Base-by-base conservation (phyloP, 2,329 filamentous ascomycete species). In the Colletotrichum caudatum region DNA sequence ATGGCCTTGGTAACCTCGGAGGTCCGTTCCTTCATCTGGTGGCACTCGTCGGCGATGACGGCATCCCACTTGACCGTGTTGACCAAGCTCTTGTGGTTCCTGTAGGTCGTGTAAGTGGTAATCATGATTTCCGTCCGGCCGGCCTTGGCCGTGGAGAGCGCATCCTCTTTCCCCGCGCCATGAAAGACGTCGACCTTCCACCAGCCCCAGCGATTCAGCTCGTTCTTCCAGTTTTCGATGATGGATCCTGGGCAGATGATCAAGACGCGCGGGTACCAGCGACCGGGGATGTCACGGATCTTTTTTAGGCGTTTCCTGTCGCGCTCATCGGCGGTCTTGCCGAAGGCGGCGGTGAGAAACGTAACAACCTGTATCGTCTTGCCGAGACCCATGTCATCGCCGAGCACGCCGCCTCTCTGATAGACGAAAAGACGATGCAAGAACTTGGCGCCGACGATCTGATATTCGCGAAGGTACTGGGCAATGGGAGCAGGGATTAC, bases 341-440 rank as follows among this genome's bases (percentile, higher is more conserved):
- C 96, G 79, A 97, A 99, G 0, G 94, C 95, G 1, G 91, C 94
- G 0, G 94, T 93, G 29, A 99, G 84, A 75, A 99, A 98, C 0
- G 95, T 93, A 69, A 94, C 96, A 35, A 99, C 94, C 80, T 99
- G 96, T 2, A 99, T 94, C 0, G 96, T 99, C 81, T 99, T 99
- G 0, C 96, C 96, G 41, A 99, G 82, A 26, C 96, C 96, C 96
- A 99, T 99, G 77, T 99, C 96, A 78, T 99, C 96, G 3, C 95
- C 95, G 0, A 99, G 86, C 29, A 99, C 93, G 1, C 93, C 94
- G 1, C 96, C 96, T 76, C 92, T 92, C 78, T 99, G 96, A 75
- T 94, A 95, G 5, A 98, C 92, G 78, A 98, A 98, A 29, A 93
- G 88, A 71, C 93, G 89, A 78, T 98, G 95, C 9, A 99, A 85